These are phyloP conservation scores for Yarrowia bubula DNA, from an alignment of 805 yeast genomes.

Conservation along the genomic window DNA sequence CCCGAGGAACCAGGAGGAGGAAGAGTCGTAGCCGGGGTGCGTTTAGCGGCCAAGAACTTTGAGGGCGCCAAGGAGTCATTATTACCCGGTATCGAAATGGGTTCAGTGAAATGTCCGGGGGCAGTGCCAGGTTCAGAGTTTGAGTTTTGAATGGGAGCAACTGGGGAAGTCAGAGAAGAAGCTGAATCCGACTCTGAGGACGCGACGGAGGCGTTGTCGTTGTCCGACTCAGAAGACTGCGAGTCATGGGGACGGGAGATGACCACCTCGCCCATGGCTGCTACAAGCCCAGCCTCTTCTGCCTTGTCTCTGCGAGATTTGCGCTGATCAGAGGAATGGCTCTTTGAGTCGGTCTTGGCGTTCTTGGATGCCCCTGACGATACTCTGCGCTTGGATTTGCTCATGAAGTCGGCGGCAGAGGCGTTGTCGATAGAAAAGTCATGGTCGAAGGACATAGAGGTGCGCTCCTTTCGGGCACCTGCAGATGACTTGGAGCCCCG, in stretches of 20 bases:
- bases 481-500: conserved; percentile 4
- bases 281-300: not conserved
- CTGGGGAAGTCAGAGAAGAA: not conserved
- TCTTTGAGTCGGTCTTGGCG: not conserved
- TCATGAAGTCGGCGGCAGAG: conserved; percentile 22
- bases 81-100: conserved; percentile 23
- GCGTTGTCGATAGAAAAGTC: conserved; percentile 25
- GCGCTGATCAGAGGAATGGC: not conserved
- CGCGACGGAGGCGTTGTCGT: not conserved
- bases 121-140: conserved; percentile 15
- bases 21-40: conserved; percentile 1
- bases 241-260: conserved; percentile 15
- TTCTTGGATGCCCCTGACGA: not conserved
- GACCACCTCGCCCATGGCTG: conserved; percentile 22
- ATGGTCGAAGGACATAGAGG: conserved; percentile 18
- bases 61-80: conserved; percentile 2
- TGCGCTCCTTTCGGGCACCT: conserved; percentile 12
- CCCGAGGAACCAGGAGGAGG: conserved; percentile 21
- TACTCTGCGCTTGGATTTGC: conserved; percentile 18
- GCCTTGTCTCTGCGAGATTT: conserved; percentile 19
- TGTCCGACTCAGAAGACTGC: not conserved
- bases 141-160: conserved; percentile 25
- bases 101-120: conserved; percentile 4
- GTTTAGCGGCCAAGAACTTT: not conserved
- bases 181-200: not conserved